Base-by-base conservation (phyloP, 805 yeast species). In the Clavispora carvajalis region DNA sequence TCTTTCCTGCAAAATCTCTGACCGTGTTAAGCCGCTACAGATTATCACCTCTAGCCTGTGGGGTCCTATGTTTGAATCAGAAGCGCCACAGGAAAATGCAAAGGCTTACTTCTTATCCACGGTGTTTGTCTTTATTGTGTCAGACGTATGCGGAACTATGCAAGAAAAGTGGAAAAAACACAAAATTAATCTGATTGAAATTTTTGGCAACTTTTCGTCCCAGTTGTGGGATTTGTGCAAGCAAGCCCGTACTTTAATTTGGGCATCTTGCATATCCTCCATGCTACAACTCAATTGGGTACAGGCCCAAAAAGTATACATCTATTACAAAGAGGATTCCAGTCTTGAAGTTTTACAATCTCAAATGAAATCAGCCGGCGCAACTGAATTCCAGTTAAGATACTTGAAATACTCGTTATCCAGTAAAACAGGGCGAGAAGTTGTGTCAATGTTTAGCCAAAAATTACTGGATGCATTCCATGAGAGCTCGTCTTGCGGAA, bases 371-470 rank as follows among this genome's bases (percentile, higher is more conserved):
- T 11, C 31, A 7, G 31, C 19, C 8, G 31, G 31, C 9, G 31
- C 31, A 15, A 42, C 31, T 18, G 31, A 31, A 22, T 41, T 33
- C 23, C 38, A 37, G 23, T 19, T 26, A n/a, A 19, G 26, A 38
- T 39, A 22, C 11, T 17, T 30, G 24, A 10, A 5, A 8, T 19
- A 28, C 16, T 10, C 11, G 1, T 28, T 28, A 8, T 15, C 31
- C 18, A 16, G 31, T 11, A 28, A 15, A 7, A 16, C 5, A 11
- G 31, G 16, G 5, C 3, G 9, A 16, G 31, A 28, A 7, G 31
- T 28, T 5, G 16, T 28, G 8, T 28, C 31, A 21, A 30, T 23
- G 15, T 24, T 22, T 17, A 22, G 34, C 1, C 18, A 29, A 11
- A 33, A 37, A 16, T 13, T 24, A 13, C 22, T 33, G 11, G 37